A percentile compares a stretch with the other conserved stretches of the same genome.
Conservation (phyloP, 2,329 filamentous ascomycete species). For the Aspergillus fructus region DNA sequence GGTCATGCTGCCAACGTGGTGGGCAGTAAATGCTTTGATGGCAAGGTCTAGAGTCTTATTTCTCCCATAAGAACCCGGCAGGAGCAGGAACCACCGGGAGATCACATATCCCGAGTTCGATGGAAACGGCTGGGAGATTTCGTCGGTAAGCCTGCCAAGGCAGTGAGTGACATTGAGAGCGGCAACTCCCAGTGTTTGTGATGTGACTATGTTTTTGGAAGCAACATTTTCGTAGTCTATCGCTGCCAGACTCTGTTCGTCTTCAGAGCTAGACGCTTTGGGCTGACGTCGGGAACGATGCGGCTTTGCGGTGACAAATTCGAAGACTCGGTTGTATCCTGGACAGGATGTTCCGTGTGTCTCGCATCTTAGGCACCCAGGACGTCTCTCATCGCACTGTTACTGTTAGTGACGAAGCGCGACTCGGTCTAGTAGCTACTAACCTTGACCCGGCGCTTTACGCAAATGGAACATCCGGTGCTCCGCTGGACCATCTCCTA, state of each 20-base stretch:
- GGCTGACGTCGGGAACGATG: constrained; percentile 20
- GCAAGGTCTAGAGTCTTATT: constrained; percentile 25
- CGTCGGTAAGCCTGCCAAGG: constrained; percentile 21
- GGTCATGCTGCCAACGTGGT: constrained; percentile 24
- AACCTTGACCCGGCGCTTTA: constrained; percentile 30
- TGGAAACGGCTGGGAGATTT: constrained; percentile 22
- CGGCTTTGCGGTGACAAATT: constrained; percentile 35
- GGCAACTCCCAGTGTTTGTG: not conserved
- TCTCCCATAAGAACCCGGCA: constrained; percentile 26
- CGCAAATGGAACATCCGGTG: constrained; percentile 27
- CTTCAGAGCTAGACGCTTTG: not conserved
- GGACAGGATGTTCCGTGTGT: constrained; percentile 34
- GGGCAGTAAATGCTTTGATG: constrained; percentile 26
- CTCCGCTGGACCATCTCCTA: constrained; percentile 26
- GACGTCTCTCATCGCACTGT: constrained; percentile 36
- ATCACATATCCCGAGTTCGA: constrained; percentile 18
- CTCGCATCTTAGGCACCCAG: constrained; percentile 33
- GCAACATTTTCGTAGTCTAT: not conserved
- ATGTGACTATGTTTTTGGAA: not conserved
- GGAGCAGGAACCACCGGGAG: constrained; percentile 24
- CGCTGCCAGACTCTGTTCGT: not conserved
- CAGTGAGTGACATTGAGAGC: constrained; percentile 23
- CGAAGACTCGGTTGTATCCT: constrained; percentile 34
- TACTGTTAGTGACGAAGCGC: not conserved
- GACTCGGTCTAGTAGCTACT: not conserved